phyloP scores from a whole-genome alignment of 1,139 yeast species.

The Sugiyamaella novakii region DNA sequence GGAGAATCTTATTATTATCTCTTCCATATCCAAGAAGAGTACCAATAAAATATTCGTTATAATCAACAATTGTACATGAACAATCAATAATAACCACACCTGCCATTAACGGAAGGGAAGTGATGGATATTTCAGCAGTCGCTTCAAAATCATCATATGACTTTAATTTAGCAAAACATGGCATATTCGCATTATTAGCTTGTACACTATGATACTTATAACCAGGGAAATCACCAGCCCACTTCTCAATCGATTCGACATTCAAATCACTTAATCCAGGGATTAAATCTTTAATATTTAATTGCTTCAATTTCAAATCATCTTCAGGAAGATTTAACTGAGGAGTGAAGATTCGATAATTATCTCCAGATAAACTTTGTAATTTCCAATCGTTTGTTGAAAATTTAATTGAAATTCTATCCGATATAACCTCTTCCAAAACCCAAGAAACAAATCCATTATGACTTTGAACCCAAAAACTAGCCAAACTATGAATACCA shows the following conservation, averaged over 20 bases:
- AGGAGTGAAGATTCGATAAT: conserved; percentile 27
- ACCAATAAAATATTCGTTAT: conserved; percentile 76
- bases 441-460: conserved; percentile 75
- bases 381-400: conserved; percentile 37
- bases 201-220: conserved; percentile 19
- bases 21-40: conserved; percentile 69
- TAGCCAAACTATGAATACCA: conserved; percentile 41
- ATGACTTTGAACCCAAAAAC: conserved; percentile 72
- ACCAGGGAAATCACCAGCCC: conserved; percentile 15
- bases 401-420: conserved; percentile 65
- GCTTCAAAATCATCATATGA: conserved; percentile 11
- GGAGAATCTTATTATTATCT: conserved; percentile 40
- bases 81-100: conserved; percentile 77
- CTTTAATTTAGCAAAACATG: conserved; percentile 19
- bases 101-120: conserved; percentile 79
- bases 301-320: neutral
- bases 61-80: conserved; percentile 55
- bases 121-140: conserved; percentile 22
- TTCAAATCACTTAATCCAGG: conserved; percentile 25
- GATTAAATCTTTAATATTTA: conserved; percentile 21
- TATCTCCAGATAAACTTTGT: conserved; percentile 27
- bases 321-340: conserved; percentile 21
- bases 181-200: conserved; percentile 15
- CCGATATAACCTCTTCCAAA: conserved; percentile 86
- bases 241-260: conserved; percentile 22